These are phyloP conservation scores for Tricholoma sp. DNA, from an alignment of 768 basidiomycete genomes.

Conservation along the genomic window DNA sequence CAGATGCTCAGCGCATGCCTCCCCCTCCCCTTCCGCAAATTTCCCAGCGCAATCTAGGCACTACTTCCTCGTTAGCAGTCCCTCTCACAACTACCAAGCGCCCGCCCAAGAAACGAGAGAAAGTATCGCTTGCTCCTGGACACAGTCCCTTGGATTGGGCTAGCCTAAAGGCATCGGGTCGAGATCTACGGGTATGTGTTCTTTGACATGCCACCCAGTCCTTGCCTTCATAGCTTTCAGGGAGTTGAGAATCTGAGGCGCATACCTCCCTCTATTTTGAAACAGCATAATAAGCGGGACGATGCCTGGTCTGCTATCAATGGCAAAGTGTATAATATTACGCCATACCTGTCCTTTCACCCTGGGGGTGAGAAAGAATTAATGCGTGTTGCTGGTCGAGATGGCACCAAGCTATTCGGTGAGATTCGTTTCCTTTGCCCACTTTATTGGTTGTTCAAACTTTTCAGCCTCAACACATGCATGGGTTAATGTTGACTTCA, in stretches of 20 bases:
- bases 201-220: background rate
- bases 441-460: background rate
- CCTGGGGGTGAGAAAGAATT: conserved; percentile 93
- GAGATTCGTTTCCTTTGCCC: conserved; percentile 21
- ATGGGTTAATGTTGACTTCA: conserved; percentile 58
- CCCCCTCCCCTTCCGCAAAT: conserved; percentile 43
- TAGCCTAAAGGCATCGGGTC: conserved; percentile 73
- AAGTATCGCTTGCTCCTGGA: conserved; percentile 89
- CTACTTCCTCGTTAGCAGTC: conserved; percentile 43
- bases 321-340: conserved; percentile 96
- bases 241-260: conserved; percentile 65
- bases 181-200: conserved; percentile 64
- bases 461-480: background rate
- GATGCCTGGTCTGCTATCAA: conserved; percentile 94
- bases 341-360: conserved; percentile 85
- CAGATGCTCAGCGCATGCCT: conserved; percentile 50
- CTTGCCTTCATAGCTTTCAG: conserved; percentile 31
- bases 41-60: conserved; percentile 35
- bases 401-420: conserved; percentile 95
- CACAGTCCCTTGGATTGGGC: conserved; percentile 95
- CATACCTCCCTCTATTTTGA: conserved; percentile 72
- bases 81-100: conserved; percentile 61
- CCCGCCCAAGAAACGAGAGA: conserved; percentile 55
- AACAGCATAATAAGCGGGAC: conserved; percentile 72
- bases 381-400: conserved; percentile 91